Conservation (phyloP, 164 flowering plant genomes). For the Brasenia schreberi region DNA sequence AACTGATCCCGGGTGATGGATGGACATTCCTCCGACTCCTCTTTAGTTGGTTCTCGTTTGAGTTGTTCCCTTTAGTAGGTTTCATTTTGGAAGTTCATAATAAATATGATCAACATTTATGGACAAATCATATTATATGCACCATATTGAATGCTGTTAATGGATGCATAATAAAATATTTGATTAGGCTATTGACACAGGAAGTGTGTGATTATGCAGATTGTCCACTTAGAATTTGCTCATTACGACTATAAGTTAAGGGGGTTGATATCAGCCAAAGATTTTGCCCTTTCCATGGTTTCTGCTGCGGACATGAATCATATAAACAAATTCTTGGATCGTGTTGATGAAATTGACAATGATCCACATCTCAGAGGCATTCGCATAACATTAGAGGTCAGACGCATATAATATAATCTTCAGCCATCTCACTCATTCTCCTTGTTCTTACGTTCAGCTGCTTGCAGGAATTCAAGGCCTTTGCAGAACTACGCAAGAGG, state of each 20-base stretch:
- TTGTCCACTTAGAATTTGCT: conserved; percentile 65
- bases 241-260: conserved; percentile 70
- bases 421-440: neutral
- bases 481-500: conserved; percentile 62
- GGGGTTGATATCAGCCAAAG: conserved; percentile 75
- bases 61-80: too few relatives aligned
- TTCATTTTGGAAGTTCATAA: too few relatives aligned
- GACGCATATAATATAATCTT: neutral
- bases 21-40: too few relatives aligned
- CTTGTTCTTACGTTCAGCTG: neutral
- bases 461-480: conserved; percentile 51
- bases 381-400: conserved; percentile 42
- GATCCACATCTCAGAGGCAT: conserved; percentile 33
- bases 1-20: too few relatives aligned
- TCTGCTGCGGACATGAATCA: conserved; percentile 86
- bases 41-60: too few relatives aligned
- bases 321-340: conserved; percentile 47
- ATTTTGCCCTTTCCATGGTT: conserved; percentile 90
- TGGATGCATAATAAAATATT: too few relatives aligned
- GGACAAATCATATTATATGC: too few relatives aligned
- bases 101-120: too few relatives aligned
- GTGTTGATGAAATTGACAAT: conserved; percentile 45
- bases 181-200: too few relatives aligned
- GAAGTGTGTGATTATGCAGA: conserved; percentile 22
- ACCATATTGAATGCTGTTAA: too few relatives aligned